phyloP scores from a whole-genome alignment of 768 basidiomycete genomes.

The Pleurotus eryngii region DNA sequence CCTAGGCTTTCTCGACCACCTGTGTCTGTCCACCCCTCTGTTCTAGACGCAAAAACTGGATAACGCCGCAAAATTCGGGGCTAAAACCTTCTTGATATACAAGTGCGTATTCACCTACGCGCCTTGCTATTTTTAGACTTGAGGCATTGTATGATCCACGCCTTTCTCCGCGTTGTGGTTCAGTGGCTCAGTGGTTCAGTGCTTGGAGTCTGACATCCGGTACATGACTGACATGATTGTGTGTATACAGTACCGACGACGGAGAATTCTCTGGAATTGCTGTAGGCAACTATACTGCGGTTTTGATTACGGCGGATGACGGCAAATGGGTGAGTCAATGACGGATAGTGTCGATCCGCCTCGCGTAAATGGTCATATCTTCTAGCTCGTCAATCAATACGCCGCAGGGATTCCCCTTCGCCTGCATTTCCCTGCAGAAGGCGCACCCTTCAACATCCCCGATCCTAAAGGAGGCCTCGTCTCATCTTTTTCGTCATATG shows the following conservation, averaged over 20 bases:
- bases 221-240: background rate
- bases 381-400: slow-evolving; percentile 29
- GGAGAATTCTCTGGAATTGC: slow-evolving; percentile 38
- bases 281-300: slow-evolving; percentile 42
- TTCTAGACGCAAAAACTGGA: slow-evolving; percentile 44
- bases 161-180: too few relatives aligned
- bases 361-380: slow-evolving; percentile 17
- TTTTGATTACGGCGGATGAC: slow-evolving; percentile 51
- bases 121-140: background rate
- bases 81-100: slow-evolving; percentile 46
- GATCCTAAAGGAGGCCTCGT: slow-evolving; percentile 52
- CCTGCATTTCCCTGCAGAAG: slow-evolving; percentile 30
- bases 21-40: background rate
- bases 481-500: slow-evolving; percentile 40
- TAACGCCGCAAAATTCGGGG: slow-evolving; percentile 54
- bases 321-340: slow-evolving; percentile 46
- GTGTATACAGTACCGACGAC: slow-evolving; percentile 39
- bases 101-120: slow-evolving; percentile 35
- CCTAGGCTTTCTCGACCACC: too few relatives aligned
- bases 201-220: too few relatives aligned
- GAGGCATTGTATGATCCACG: background rate
- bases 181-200: too few relatives aligned
- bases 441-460: slow-evolving; percentile 32
- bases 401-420: slow-evolving; percentile 23
- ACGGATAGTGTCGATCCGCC: background rate